These are phyloP conservation scores for Ettlia oleoabundans DNA, from an alignment of 139 green algal species.

Conservation along the genomic window DNA sequence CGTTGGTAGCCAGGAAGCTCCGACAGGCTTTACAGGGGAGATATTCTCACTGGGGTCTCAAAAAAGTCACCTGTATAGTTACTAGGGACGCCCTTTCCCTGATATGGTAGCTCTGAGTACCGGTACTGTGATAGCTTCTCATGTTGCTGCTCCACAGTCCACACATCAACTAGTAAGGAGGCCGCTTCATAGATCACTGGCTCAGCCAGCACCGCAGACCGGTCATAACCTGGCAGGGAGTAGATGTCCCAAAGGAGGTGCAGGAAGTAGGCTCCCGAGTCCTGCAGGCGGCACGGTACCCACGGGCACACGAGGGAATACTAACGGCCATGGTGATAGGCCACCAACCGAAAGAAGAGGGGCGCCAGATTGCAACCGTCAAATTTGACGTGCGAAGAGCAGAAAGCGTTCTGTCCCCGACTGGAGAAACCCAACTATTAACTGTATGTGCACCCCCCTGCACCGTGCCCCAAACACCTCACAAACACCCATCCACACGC, in stretches of 20 bases:
- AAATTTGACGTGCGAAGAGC: too few species aligned
- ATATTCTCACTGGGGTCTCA: too few species aligned
- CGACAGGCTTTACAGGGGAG: too few species aligned
- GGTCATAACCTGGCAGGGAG: slow-evolving; percentile 32
- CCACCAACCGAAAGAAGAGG: too few species aligned
- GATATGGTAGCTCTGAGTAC: slow-evolving; percentile 62
- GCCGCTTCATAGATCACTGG: slow-evolving; percentile 59
- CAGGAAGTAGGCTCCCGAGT: slow-evolving; percentile 70
- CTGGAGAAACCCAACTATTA: too few species aligned
- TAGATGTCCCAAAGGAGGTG: slow-evolving; percentile 70
- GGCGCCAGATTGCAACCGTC: too few species aligned
- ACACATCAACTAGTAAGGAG: slow-evolving; percentile 48
- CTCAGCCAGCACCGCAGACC: slow-evolving; percentile 38
- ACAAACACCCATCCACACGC: too few species aligned
- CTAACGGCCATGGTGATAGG: background rate
- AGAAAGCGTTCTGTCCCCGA: too few species aligned
- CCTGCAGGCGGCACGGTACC: background rate
- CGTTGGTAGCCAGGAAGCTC: background rate
- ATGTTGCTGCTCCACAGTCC: slow-evolving; percentile 59
- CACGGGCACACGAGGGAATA: background rate
- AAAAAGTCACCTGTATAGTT: slow-evolving; percentile 43
- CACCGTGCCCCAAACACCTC: too few species aligned
- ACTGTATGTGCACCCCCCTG: too few species aligned
- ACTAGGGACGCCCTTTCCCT: slow-evolving; percentile 37
- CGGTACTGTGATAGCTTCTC: slow-evolving; percentile 57